Conservation (phyloP, 352 stramenopile species). For the Albugo laibachii region DNA sequence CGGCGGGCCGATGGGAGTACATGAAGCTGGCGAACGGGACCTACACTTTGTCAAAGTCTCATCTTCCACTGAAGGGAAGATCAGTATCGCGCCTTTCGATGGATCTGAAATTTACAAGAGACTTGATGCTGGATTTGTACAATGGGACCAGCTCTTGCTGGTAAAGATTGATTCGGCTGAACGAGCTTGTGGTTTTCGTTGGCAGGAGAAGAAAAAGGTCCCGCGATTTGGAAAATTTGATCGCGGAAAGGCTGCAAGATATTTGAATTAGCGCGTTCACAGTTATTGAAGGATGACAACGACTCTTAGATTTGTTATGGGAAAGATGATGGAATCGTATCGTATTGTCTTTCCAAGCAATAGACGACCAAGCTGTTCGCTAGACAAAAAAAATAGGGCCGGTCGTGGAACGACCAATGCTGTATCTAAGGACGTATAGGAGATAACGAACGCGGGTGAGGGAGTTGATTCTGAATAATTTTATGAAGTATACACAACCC, state of each 20-base stretch:
- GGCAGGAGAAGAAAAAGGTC: not conserved
- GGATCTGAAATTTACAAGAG: constrained; percentile 1
- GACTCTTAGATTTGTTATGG: not conserved
- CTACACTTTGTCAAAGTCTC: no score
- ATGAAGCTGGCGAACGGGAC: no score
- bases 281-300: not conserved
- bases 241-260: not conserved
- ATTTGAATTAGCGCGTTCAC: not conserved
- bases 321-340: constrained; percentile 1
- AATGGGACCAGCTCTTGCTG: not conserved
- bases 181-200: not conserved
- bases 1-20: no score
- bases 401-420: constrained; percentile 4
- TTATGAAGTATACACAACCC: constrained; percentile 3
- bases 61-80: no score
- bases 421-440: constrained; percentile 2
- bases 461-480: constrained; percentile 2
- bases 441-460: not conserved
- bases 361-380: constrained; percentile 1
- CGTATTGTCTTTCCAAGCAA: not conserved
- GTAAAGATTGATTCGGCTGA: not conserved
- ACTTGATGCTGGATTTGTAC: not conserved
- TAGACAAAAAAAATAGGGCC: not conserved
- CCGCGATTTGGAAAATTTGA: not conserved
- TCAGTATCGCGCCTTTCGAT: no score